phyloP scores from a whole-genome alignment of 2,329 filamentous ascomycete species.

The Xenoacremonium recifei region DNA sequence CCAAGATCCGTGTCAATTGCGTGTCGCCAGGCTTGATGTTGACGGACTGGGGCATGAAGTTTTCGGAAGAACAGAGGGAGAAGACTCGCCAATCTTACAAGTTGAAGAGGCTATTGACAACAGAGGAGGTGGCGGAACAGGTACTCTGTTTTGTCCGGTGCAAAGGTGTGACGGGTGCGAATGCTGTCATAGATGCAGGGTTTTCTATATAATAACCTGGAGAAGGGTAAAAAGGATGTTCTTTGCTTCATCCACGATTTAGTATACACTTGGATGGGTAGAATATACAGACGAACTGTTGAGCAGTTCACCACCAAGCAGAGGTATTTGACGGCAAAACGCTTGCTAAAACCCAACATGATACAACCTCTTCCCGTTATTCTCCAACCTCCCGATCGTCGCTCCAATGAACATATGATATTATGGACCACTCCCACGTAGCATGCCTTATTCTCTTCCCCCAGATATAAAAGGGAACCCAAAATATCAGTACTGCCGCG shows the following conservation, averaged over 20 bases:
- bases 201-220: neutral
- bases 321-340: too few species aligned
- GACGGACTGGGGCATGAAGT: constrained; percentile 64
- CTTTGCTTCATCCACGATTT: too few species aligned
- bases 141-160: constrained; percentile 49
- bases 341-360: too few species aligned
- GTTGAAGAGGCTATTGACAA: constrained; percentile 58
- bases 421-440: constrained; percentile 47
- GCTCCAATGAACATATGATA: constrained; percentile 48
- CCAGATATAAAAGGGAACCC: constrained; percentile 51
- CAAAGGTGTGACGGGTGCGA: constrained; percentile 50
- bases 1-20: constrained; percentile 57
- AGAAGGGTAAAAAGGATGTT: too few species aligned
- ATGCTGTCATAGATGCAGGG: constrained; percentile 46
- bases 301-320: too few species aligned
- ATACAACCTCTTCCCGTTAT: constrained; percentile 27
- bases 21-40: constrained; percentile 54
- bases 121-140: constrained; percentile 52
- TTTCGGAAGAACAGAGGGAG: constrained; percentile 56
- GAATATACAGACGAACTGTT: too few species aligned
- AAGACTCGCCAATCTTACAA: constrained; percentile 52
- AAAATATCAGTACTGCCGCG: constrained; percentile 43
- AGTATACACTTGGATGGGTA: too few species aligned
- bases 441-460: constrained; percentile 46
- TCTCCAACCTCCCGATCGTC: constrained; percentile 55